Evolutionary conservation across 192 early-diverging fungal species (phyloP).

Genomic region (Chytriomyces hyalinus): DNA sequence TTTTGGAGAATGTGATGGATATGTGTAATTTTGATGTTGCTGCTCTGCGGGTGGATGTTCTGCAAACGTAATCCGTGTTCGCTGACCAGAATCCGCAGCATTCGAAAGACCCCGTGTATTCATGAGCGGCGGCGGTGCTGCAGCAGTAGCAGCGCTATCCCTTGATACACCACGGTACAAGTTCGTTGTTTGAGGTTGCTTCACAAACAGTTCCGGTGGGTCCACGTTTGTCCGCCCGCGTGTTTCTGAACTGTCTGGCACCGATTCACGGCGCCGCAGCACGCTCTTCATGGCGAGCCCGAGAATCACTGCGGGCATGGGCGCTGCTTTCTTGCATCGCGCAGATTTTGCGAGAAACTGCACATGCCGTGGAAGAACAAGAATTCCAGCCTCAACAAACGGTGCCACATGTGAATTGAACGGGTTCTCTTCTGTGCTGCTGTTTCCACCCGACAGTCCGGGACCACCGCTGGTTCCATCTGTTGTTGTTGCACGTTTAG

Average conservation of each 20-base stretch:
- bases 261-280: neutral
- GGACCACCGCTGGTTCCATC: neutral
- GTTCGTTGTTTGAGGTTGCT: neutral
- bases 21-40: no score
- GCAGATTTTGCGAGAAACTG: constrained; percentile 22
- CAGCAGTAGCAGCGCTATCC: neutral
- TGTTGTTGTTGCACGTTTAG: neutral
- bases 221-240: neutral
- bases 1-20: neutral
- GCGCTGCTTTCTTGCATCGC: constrained; percentile 11
- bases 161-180: neutral
- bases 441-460: neutral
- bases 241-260: neutral
- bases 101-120: neutral
- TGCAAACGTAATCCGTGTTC: neutral
- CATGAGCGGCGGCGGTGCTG: no score
- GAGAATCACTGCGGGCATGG: constrained; percentile 6
- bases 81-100: neutral
- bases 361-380: constrained; percentile 23
- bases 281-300: constrained; percentile 1
- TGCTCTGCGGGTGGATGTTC: neutral
- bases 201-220: neutral
- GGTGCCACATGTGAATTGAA: constrained; percentile 16
- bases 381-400: constrained; percentile 16
- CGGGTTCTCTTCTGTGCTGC: neutral